phyloP scores from a whole-genome alignment of 164 flowering plant species.

The Stephania cephalantha region DNA sequence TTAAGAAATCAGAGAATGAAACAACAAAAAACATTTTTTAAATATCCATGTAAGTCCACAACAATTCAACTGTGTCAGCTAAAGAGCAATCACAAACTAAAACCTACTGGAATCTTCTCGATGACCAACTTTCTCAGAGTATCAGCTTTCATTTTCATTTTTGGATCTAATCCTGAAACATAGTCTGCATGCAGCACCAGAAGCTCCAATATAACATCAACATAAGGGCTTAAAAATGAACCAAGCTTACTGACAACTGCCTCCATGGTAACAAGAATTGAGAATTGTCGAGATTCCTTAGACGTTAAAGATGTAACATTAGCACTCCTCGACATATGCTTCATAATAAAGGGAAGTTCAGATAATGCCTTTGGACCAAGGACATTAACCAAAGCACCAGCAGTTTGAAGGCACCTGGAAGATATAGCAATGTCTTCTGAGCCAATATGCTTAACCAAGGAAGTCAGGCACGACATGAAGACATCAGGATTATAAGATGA shows the following conservation, averaged over 20 bases:
- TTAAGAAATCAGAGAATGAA: constrained; percentile 8
- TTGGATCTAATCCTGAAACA: constrained; percentile 38
- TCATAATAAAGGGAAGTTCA: constrained; percentile 70
- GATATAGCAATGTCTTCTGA: constrained; percentile 43
- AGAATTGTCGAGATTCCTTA: constrained; percentile 38
- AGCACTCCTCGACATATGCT: constrained; percentile 32
- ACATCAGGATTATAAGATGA: constrained; percentile 35
- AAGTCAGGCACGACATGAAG: constrained; percentile 47
- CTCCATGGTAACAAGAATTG: constrained; percentile 58
- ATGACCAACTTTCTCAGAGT: constrained; percentile 46
- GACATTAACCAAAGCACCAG: constrained; percentile 61
- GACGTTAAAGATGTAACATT: constrained; percentile 15
- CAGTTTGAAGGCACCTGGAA: constrained; percentile 60
- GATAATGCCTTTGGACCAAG: constrained; percentile 73
- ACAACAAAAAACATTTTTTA: not conserved
- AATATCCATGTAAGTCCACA: not conserved
- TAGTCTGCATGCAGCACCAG: constrained; percentile 52
- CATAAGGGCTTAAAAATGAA: constrained; percentile 81
- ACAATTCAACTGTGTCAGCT: not conserved
- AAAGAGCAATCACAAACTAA: not conserved
- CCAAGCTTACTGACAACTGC: constrained; percentile 76
- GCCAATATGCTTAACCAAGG: constrained; percentile 40
- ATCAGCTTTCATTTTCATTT: constrained; percentile 58
- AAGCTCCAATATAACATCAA: constrained; percentile 52
- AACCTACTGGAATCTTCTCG: constrained; percentile 73